phyloP scores from a whole-genome alignment of 768 basidiomycete species.

The Rhizopogon vinicolor region DNA sequence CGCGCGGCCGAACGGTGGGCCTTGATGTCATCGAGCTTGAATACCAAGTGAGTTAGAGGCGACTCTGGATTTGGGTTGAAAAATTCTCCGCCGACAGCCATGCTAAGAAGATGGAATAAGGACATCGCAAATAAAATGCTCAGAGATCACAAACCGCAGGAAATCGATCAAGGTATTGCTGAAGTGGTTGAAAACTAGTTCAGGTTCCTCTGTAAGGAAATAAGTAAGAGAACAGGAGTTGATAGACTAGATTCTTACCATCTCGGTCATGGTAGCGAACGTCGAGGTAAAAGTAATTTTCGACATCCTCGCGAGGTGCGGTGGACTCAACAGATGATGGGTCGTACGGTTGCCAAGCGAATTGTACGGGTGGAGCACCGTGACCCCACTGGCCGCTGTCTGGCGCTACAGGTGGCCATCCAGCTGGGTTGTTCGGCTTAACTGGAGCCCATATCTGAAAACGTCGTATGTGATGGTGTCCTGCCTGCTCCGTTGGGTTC shows the following conservation, averaged over 20 bases:
- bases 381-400: background rate
- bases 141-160: conserved; percentile 8
- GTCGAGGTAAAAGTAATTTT: conserved; percentile 19
- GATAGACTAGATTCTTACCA: background rate
- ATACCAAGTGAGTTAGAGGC: conserved; percentile 4
- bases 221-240: background rate
- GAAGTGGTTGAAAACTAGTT: conserved; percentile 12
- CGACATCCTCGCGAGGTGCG: conserved; percentile 8
- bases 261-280: background rate
- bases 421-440: background rate
- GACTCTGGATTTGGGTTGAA: conserved; percentile 2
- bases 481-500: conserved; percentile 1
- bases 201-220: conserved; percentile 7
- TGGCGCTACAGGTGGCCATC: background rate
- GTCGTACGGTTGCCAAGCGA: conserved; percentile 14
- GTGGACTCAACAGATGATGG: conserved; percentile 6
- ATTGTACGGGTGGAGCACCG: background rate
- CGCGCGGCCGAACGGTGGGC: background rate
- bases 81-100: conserved; percentile 13
- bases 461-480: conserved; percentile 3
- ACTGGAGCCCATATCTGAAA: conserved; percentile 1
- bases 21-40: conserved; percentile 2
- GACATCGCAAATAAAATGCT: background rate
- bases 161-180: conserved; percentile 14
- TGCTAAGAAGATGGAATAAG: background rate